Conservation (phyloP, 495 filamentous ascomycete species). For the Penicillium cataractarum region DNA sequence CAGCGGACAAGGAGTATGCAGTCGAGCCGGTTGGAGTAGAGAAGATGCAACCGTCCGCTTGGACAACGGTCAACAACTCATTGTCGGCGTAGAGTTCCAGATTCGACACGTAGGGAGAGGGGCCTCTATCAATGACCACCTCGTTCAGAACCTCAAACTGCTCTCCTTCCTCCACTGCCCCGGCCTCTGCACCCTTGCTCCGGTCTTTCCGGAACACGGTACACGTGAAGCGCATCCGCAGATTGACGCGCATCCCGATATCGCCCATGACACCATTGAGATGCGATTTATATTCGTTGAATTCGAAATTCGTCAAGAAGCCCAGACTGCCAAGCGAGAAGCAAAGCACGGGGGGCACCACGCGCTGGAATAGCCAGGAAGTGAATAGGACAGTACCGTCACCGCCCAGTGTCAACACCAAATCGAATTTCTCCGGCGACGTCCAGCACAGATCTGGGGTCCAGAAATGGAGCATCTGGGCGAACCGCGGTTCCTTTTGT, state of each 20-base stretch:
- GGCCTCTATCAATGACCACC: conserved; percentile 94
- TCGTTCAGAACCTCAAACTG: conserved; percentile 97
- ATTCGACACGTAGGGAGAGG: conserved; percentile 95
- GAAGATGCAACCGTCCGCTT: conserved; percentile 96
- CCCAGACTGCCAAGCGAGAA: conserved; percentile 89
- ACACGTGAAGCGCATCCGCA: conserved; percentile 97
- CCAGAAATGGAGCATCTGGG: conserved; percentile 88
- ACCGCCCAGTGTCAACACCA: conserved; percentile 88
- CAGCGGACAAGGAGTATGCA: conserved; percentile 93
- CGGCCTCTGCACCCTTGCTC: conserved; percentile 46
- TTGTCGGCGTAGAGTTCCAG: conserved; percentile 93
- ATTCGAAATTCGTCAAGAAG: conserved; percentile 93
- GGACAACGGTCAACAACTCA: conserved; percentile 88
- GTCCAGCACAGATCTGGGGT: conserved; percentile 91
- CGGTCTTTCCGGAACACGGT: conserved; percentile 74
- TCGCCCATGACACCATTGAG: conserved; percentile 87
- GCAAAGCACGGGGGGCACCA: conserved; percentile 86
- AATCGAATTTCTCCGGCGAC: conserved; percentile 85
- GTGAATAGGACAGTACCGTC: conserved; percentile 93
- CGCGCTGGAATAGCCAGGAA: conserved; percentile 90
- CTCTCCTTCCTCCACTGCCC: conserved; percentile 71
- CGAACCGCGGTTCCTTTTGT: conserved; percentile 69
- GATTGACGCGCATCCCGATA: conserved; percentile 88
- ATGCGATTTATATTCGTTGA: conserved; percentile 76
- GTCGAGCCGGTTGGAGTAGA: conserved; percentile 94